A percentile compares a stretch with the other conserved stretches of the same genome.
Evolutionary conservation across 768 basidiomycete genomes (phyloP).

Genomic region (Guyanaporus albipodus): DNA sequence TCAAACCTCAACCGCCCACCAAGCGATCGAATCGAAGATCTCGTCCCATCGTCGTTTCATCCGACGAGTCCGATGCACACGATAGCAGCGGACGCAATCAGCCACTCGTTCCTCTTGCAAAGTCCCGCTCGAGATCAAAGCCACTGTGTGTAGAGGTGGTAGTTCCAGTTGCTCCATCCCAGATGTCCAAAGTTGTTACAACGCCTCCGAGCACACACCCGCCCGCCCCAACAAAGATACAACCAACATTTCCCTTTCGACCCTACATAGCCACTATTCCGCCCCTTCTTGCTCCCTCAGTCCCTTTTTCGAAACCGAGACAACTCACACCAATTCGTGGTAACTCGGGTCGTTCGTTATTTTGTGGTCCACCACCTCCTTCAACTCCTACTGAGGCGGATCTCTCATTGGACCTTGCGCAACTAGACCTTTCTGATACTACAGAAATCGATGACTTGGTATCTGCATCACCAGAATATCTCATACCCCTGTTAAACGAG

Average conservation of each 20-base stretch:
- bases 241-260: not conserved
- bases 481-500: constrained; percentile 63
- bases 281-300: constrained; percentile 4
- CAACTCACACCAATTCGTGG: constrained; percentile 67
- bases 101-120: constrained; percentile 3
- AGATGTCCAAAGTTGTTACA: constrained; percentile 14
- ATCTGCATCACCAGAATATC: constrained; percentile 47
- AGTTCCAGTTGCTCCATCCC: constrained; percentile 35
- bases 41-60: constrained; percentile 34
- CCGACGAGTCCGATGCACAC: constrained; percentile 47
- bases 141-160: constrained; percentile 37
- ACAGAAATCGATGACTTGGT: constrained; percentile 44
- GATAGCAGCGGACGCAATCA: constrained; percentile 1
- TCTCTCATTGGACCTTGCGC: constrained; percentile 31
- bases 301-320: constrained; percentile 42
- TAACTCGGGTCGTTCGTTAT: constrained; percentile 31
- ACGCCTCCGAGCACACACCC: constrained; percentile 10
- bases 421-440: constrained; percentile 45
- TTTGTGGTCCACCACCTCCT: constrained; percentile 44
- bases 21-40: constrained; percentile 15
- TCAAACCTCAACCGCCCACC: constrained; percentile 11
- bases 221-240: constrained; percentile 5
- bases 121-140: constrained; percentile 14
- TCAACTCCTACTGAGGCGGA: constrained; percentile 54
- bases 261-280: not conserved